Conservation (phyloP, 768 basidiomycete species). For the Boletus sp. region DNA sequence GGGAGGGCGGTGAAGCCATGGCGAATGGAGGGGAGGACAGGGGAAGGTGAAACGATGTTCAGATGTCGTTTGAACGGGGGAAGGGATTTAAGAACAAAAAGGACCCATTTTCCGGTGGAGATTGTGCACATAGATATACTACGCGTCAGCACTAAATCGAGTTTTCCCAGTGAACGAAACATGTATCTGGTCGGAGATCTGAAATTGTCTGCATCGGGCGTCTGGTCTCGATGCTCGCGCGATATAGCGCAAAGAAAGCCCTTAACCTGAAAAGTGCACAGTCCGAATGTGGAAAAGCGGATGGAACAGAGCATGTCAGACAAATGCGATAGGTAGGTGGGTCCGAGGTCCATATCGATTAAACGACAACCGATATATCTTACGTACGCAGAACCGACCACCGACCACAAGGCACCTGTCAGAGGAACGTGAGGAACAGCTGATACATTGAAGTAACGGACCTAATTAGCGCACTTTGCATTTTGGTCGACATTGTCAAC, state of each 20-base stretch:
- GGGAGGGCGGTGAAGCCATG: conserved; percentile 28
- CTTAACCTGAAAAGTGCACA: conserved; percentile 31
- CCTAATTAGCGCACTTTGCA: conserved; percentile 34
- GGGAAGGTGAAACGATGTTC: conserved; percentile 23
- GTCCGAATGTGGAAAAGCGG: conserved; percentile 33
- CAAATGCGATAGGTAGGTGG: conserved; percentile 34
- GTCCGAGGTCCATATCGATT: conserved; percentile 39
- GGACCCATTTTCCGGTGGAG: conserved; percentile 31
- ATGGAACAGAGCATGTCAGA: conserved; percentile 28
- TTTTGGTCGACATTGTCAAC: conserved; percentile 29
- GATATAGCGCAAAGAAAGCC: conserved; percentile 34
- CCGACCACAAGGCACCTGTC: conserved; percentile 34
- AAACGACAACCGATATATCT: conserved; percentile 35
- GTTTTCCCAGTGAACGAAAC: conserved; percentile 35
- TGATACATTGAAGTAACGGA: conserved; percentile 28
- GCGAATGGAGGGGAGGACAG: conserved; percentile 15
- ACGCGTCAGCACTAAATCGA: conserved; percentile 38
- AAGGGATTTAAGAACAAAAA: conserved; percentile 30
- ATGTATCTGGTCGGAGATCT: conserved; percentile 38
- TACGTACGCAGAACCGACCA: conserved; percentile 31
- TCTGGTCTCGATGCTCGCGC: conserved; percentile 38
- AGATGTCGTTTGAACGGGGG: conserved; percentile 21
- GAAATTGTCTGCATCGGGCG: conserved; percentile 31
- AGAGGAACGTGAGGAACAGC: conserved; percentile 28
- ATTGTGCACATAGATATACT: conserved; percentile 41